Evolutionary conservation across 2,329 filamentous ascomycete genomes (phyloP).

Genomic region (Nigrograna mackinnonii): DNA sequence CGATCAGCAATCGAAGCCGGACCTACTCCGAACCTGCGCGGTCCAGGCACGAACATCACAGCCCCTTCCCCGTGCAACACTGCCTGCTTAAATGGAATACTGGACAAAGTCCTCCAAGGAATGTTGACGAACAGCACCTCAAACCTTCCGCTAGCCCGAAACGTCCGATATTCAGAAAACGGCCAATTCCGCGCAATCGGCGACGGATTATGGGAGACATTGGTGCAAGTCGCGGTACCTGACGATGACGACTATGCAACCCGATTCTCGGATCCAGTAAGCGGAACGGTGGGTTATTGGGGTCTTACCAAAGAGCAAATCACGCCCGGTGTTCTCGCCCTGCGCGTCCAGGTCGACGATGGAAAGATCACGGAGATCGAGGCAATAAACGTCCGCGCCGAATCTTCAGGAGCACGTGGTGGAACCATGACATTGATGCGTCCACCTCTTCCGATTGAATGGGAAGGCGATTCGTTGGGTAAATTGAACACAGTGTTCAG

Average conservation of each 20-base stretch:
- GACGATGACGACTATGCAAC: slow-evolving; percentile 5
- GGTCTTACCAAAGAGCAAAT: slow-evolving; percentile 8
- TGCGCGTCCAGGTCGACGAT: slow-evolving; percentile 7
- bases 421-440: slow-evolving; percentile 12
- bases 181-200: slow-evolving; percentile 9
- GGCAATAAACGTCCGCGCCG: slow-evolving; percentile 7
- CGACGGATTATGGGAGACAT: slow-evolving; percentile 10
- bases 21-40: not conserved
- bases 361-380: slow-evolving; percentile 12
- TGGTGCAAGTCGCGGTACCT: slow-evolving; percentile 1
- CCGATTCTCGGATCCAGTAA: slow-evolving; percentile 3
- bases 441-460: slow-evolving; percentile 11
- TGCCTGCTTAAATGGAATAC: slow-evolving; percentile 4
- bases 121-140: slow-evolving; percentile 7
- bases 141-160: slow-evolving; percentile 5
- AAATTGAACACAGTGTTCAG: slow-evolving; percentile 1
- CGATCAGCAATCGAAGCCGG: slow-evolving; percentile 4
- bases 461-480: slow-evolving; percentile 6
- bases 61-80: not conserved
- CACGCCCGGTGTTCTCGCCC: slow-evolving; percentile 9
- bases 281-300: slow-evolving; percentile 9
- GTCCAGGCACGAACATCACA: not conserved
- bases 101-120: slow-evolving; percentile 6
- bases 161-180: slow-evolving; percentile 11
- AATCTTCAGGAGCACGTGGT: slow-evolving; percentile 4